Base-by-base conservation (phyloP, 2,329 filamentous ascomycete species). In the Aspergillus japonicus region DNA sequence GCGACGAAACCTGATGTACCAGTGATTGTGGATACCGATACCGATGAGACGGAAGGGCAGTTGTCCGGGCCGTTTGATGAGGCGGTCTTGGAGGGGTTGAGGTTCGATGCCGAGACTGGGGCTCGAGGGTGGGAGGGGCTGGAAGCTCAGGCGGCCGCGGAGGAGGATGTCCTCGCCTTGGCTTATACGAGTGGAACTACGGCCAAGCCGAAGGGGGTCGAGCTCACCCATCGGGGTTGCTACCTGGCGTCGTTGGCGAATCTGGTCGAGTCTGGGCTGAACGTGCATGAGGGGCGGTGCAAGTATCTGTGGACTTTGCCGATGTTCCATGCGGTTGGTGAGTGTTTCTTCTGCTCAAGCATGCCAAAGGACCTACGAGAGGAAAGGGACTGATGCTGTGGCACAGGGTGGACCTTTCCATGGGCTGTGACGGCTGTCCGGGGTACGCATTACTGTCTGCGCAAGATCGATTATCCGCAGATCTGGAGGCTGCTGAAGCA, bases 161-260 rank as follows among this genome's bases (percentile, higher is more conserved):
- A 99, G 73, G 89, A 96, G 66, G 87, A 87, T 61, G 84, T 91
- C 66, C 84, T 98, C 62, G 92, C 93, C 3, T 86, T 99, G 57
- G 91, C 94, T 1, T 98, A 98, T 74, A 99, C 95, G 0, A 95
- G 90, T 29, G 94, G 94, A 4, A 98, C 95, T 1, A 98, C 95
- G 0, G 92, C 93, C 0, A 83, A 85, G 31, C 95, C 95, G 1
- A 98, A 99, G 75, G 95, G 95, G 5, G 94, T 97, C 3, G 87
- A 96, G 57, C 97, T 90, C 71, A 97, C 92, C 1, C 91, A 98
- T 74, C 85, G 95, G 50, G 90, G 93, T 4, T 87, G 87, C 7
- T 99, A 98, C 71, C 82, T 99, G 12, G 94, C 92, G 0, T 83
- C 92, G 0, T 71, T 97, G 66, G 93, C 82, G 11, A 98, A 98